Conservation (phyloP, 208 protist genomes). For the Sergeia podlipaevii region DNA sequence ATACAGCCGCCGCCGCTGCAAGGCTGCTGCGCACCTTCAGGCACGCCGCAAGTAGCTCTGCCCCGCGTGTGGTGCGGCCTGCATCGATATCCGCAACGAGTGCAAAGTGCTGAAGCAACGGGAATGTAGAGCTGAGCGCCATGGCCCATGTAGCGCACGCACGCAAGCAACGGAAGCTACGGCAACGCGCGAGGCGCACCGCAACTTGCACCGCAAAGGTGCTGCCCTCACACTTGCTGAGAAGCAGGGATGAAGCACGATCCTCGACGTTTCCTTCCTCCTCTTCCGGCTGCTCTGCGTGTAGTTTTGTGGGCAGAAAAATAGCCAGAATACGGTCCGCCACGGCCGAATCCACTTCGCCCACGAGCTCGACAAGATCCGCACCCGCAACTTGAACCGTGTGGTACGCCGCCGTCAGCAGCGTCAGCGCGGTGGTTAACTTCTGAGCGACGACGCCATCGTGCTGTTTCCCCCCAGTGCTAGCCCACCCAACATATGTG, state of each 20-base stretch:
- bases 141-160: slow-evolving; percentile 53
- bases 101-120: slow-evolving; percentile 66
- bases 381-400: slow-evolving; percentile 50
- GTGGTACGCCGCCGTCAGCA: slow-evolving; percentile 67
- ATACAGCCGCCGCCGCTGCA: slow-evolving; percentile 8
- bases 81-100: slow-evolving; percentile 44
- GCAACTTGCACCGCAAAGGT: slow-evolving; percentile 44
- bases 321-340: slow-evolving; percentile 30
- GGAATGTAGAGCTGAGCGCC: slow-evolving; percentile 43
- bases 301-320: slow-evolving; percentile 21
- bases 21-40: slow-evolving; percentile 33
- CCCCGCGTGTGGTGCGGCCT: slow-evolving; percentile 35
- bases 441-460: neutral
- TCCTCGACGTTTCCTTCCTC: neutral
- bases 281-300: slow-evolving; percentile 2
- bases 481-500: slow-evolving; percentile 54
- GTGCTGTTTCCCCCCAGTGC: slow-evolving; percentile 19
- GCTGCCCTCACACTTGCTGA: too few relatives aligned
- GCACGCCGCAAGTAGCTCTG: slow-evolving; percentile 28
- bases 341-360: slow-evolving; percentile 4
- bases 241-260: neutral
- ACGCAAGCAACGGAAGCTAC: slow-evolving; percentile 22
- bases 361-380: slow-evolving; percentile 29
- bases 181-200: slow-evolving; percentile 30
- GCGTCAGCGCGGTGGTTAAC: slow-evolving; percentile 29